These are phyloP conservation scores for Sugiyamaella neomexicana DNA, from an alignment of 1,139 yeast genomes.

Conservation along the genomic window DNA sequence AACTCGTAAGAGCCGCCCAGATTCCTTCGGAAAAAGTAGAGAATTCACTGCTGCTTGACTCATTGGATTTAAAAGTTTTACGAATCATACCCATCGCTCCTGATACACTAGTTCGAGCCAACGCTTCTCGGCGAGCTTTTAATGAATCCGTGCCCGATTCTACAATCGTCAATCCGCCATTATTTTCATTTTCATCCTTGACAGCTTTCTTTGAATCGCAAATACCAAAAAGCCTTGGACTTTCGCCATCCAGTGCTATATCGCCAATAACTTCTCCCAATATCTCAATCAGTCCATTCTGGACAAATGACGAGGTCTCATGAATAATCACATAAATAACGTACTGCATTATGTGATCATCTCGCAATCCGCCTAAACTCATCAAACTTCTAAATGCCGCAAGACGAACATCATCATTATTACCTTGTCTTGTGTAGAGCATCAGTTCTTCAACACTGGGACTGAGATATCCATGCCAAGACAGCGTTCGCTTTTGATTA, in stretches of 20 bases:
- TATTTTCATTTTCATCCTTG: conserved; percentile 42
- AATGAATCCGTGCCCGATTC: conserved; percentile 20
- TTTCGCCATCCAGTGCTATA: conserved; percentile 65
- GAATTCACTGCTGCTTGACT: conserved; percentile 56
- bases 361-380: conserved; percentile 73
- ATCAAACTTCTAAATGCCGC: conserved; percentile 72
- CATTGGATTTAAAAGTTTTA: conserved; percentile 55
- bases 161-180: conserved; percentile 20
- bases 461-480: conserved; percentile 55
- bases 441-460: conserved; percentile 53
- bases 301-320: conserved; percentile 56
- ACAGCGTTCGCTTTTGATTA: conserved; percentile 59
- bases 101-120: conserved; percentile 50
- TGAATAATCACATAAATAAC: conserved; percentile 59
- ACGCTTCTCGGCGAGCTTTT: conserved; percentile 43
- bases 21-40: conserved; percentile 50
- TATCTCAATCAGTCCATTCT: conserved; percentile 50
- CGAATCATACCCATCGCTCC: conserved; percentile 71
- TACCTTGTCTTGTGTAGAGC: conserved; percentile 52
- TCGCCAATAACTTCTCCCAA: conserved; percentile 58
- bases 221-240: conserved; percentile 12
- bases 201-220: not conserved
- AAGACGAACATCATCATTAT: conserved; percentile 54
- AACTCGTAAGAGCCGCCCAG: conserved; percentile 11
- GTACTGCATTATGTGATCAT: conserved; percentile 58